These are phyloP conservation scores for Epithele typhae DNA, from an alignment of 768 basidiomycete genomes.

Conservation along the genomic window DNA sequence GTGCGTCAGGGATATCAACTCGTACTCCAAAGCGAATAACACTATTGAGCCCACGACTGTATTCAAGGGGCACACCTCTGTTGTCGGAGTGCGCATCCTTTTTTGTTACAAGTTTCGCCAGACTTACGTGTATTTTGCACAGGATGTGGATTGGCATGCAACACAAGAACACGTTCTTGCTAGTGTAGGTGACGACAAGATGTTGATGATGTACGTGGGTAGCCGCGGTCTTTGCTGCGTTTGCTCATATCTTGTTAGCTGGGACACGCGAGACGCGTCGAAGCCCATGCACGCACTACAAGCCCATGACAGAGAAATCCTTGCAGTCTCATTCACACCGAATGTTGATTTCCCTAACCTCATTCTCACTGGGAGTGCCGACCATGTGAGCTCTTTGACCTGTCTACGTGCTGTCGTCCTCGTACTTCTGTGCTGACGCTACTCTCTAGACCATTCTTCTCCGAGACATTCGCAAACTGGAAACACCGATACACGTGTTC, in stretches of 20 bases:
- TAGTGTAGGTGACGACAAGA: constrained; percentile 94
- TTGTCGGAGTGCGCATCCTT: constrained; percentile 73
- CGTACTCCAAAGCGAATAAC: constrained; percentile 73
- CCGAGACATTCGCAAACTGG: constrained; percentile 79
- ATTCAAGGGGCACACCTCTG: constrained; percentile 85
- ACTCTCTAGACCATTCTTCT: constrained; percentile 69
- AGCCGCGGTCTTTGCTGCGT: not conserved
- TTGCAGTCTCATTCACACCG: constrained; percentile 88
- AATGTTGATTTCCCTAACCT: constrained; percentile 57
- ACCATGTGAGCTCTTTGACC: constrained; percentile 89
- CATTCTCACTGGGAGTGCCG: constrained; percentile 87
- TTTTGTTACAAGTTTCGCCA: too few relatives aligned
- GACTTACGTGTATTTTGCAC: too few relatives aligned
- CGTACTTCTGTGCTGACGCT: not conserved
- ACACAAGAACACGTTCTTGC: constrained; percentile 80
- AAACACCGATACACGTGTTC: constrained; percentile 81
- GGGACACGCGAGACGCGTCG: constrained; percentile 81
- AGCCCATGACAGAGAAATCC: constrained; percentile 88
- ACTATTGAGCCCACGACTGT: constrained; percentile 80
- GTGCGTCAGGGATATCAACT: constrained; percentile 80
- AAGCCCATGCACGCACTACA: constrained; percentile 70
- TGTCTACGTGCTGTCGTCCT: not conserved
- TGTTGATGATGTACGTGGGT: constrained; percentile 79
- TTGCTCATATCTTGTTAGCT: constrained; percentile 42
- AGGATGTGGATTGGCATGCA: constrained; percentile 98